Evolutionary conservation across 2,329 filamentous ascomycete genomes (phyloP), one percentile per base, ranked within the genome.

Genomic region (Sclerotinia spermophila): DNA sequence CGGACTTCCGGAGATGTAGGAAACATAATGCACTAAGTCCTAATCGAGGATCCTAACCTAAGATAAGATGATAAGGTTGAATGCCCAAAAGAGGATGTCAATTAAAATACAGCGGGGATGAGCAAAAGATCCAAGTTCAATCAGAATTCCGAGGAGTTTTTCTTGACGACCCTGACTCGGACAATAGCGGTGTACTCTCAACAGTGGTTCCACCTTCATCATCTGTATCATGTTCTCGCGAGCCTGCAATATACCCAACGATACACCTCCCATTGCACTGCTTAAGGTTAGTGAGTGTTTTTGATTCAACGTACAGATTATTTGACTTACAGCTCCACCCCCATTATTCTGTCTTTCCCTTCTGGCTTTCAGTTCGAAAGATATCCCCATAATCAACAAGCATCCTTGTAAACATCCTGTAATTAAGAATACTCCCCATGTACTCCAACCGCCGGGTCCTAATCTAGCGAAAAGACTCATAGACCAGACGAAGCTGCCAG

Each of bases 371-470:
- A 90, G 79, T 80, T 94, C 86, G 78, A 94, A 98, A 76, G 87
- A 89, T 72, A 97, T 86, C 33, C 89, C 93, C 91, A 99, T 92
- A 35, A 80, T 83, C 56, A 99, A 84, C 70, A 99, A 82, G 15
- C 88, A 86, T 27, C 94, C 95, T 80, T 99, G 96, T 83, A 98
- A 86, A 70, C 85, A 82, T 1, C 95, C 96, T 0, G 94, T 97
- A 67, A 98, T 85, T 59, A 97, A 85, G 78, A 95, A 96, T 21
- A 98, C 90, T 15, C 93, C 90, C 96, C 96, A 99, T 0, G 94
- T 93, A 81, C 94, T 97, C 96, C 96, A 99, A 0, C 95, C 95
- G 45, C 86, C 89, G 77, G 85, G 85, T 0, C 96, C 96, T 30
- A 97, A 85, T 60, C 96, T 87, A 11, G 87, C 88, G 66, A 90